Evolutionary conservation across 805 yeast species (phyloP), one percentile per base, ranked within the genome.

Genomic region (Candida jianshihensis): DNA sequence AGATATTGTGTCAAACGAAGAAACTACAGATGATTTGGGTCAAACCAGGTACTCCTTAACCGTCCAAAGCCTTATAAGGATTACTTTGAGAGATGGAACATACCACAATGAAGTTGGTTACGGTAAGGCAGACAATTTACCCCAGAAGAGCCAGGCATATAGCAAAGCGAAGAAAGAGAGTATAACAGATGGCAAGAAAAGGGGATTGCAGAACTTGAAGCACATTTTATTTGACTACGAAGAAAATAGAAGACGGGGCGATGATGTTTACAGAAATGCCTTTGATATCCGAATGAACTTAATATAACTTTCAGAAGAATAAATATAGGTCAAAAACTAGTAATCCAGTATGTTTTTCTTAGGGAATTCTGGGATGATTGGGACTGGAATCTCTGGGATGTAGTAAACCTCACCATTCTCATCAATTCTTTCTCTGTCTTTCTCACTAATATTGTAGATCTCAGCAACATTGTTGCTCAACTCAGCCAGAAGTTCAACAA

Each of bases 131-230:
- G 85, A 78, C 25, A 80, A 78, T 40, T 67, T 81, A 36, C 69
- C 71, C 13, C 61, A 68, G 7, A 79, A 75, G 53, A 81, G 81
- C 2, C 73, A 74, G 61, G 90, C 95, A 0, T 81, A 73, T 54
- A 86, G 77, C 36, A 87, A 84, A 53, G 82, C 94, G 38, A 79
- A 77, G 54, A 84, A 86, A 49, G 92, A 83, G 49, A 92, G 95
- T 1, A 72, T 81, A n/a, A 82, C 89, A 0, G 89, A 84, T 56
- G 96, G 84, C 0, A 59, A 82, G 39, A 88, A 87, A 58, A 66
- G 92, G 34, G 80, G 90, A 12, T 63, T 89, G 36, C 64, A 94
- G 42, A 78, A 81, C 44, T 85, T 87, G 51, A 95, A 95, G 26
- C 75, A 80, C 46, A 78, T 84, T 2, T 47, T 64, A 4, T 18